A percentile compares a stretch with the other conserved stretches of the same genome.
phyloP scores from a whole-genome alignment of 1,139 yeast species.

The Hanseniaspora uvarum region DNA sequence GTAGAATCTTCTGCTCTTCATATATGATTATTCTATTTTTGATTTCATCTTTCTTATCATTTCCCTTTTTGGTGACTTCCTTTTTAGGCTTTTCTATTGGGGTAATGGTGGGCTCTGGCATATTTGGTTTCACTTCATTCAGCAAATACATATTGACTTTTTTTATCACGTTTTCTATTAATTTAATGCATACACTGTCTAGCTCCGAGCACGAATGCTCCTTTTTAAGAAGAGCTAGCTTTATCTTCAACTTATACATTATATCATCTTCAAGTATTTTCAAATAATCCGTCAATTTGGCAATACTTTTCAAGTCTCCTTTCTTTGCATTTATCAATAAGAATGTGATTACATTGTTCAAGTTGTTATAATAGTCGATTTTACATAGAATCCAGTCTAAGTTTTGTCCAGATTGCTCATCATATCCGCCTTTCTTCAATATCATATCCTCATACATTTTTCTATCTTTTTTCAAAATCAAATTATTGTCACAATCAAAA shows the following conservation, averaged over 20 bases:
- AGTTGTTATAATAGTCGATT: slow-evolving; percentile 11
- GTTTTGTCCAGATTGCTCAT: slow-evolving; percentile 8
- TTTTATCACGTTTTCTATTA: neutral
- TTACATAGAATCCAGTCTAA: slow-evolving; percentile 14
- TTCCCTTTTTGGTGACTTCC: neutral
- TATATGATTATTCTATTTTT: slow-evolving; percentile 4
- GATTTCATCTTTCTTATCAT: neutral
- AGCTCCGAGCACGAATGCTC: neutral
- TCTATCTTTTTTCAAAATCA: slow-evolving; percentile 3
- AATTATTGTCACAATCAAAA: neutral
- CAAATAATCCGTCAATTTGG: slow-evolving; percentile 2
- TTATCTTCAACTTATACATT: neutral
- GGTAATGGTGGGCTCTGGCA: neutral
- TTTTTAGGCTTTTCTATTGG: neutral
- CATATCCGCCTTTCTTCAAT: neutral
- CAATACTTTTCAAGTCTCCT: neutral
- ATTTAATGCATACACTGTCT: neutral
- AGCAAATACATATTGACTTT: slow-evolving; percentile 3
- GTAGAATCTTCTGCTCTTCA: slow-evolving; percentile 5
- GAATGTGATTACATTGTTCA: slow-evolving; percentile 1
- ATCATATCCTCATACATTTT: slow-evolving; percentile 3
- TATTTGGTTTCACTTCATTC: neutral
- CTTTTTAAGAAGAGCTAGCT: neutral
- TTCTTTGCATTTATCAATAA: neutral
- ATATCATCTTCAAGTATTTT: slow-evolving; percentile 13